phyloP scores from a whole-genome alignment of 2,329 filamentous ascomycete genomes.

The Aureobasidium pullulans region DNA sequence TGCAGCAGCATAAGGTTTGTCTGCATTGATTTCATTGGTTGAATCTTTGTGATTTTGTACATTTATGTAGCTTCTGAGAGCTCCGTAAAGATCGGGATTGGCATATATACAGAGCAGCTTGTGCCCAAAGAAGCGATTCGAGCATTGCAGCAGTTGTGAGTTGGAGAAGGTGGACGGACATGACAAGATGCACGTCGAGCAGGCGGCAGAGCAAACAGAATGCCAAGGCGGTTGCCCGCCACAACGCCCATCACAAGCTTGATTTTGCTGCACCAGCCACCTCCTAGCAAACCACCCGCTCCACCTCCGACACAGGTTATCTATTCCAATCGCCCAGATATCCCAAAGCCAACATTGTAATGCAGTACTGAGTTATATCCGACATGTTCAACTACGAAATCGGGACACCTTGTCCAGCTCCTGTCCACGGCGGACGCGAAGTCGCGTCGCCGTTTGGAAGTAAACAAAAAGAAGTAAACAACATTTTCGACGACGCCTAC shows the following conservation, averaged over 20 bases:
- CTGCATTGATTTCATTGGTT: no score
- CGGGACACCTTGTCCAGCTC: slow-evolving; percentile 9
- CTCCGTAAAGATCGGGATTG: no score
- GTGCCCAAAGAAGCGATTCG: no score
- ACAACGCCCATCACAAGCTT: neutral
- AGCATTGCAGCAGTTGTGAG: no score
- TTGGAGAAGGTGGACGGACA: neutral
- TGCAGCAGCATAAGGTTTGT: neutral
- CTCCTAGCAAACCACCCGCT: neutral
- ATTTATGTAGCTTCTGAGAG: no score
- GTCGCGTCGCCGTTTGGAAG: slow-evolving; percentile 6
- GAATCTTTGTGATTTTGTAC: no score
- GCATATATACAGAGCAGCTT: no score
- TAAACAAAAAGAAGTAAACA: slow-evolving; percentile 8
- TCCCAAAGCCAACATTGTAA: neutral
- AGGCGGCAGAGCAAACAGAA: neutral
- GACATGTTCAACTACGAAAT: slow-evolving; percentile 6
- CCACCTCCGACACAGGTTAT: neutral
- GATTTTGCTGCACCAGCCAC: slow-evolving; percentile 5
- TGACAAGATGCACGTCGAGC: neutral
- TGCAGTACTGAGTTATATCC: slow-evolving; percentile 3
- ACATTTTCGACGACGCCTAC: slow-evolving; percentile 5
- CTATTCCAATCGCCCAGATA: neutral
- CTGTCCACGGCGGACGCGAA: neutral
- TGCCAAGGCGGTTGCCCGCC: neutral